These are phyloP conservation scores for Auricularia auricula-judae DNA, from an alignment of 768 basidiomycete species.

Conservation along the genomic window DNA sequence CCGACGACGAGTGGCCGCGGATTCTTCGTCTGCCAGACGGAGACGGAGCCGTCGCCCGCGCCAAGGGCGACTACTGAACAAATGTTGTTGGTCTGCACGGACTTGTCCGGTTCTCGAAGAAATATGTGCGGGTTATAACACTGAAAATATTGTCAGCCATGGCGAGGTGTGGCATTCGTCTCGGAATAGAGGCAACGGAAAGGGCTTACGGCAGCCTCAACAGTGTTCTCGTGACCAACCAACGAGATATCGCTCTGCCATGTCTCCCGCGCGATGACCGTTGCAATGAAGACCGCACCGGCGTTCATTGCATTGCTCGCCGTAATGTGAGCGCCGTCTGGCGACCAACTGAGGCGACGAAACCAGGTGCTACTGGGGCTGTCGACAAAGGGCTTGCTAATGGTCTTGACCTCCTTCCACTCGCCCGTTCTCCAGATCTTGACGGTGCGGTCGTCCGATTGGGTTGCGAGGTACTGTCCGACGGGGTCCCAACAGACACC, in stretches of 20 bases:
- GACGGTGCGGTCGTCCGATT: conserved; percentile 92
- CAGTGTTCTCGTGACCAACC: conserved; percentile 94
- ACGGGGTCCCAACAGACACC: conserved; percentile 99
- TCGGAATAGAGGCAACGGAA: too few species aligned
- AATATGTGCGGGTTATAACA: conserved; percentile 94
- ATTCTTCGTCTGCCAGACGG: conserved; percentile 92
- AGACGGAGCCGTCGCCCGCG: conserved; percentile 86
- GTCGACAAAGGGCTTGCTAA: conserved; percentile 84
- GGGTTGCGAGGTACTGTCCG: conserved; percentile 92
- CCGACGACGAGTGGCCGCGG: conserved; percentile 87
- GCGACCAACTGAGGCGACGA: conserved; percentile 91
- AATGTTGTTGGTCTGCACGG: conserved; percentile 70
- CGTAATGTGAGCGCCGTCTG: conserved; percentile 96
- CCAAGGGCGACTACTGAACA: conserved; percentile 90
- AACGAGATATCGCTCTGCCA: conserved; percentile 91
- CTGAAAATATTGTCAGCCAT: conserved; percentile 24
- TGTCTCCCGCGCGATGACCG: conserved; percentile 79
- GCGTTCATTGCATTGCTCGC: conserved; percentile 95
- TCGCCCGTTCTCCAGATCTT: conserved; percentile 95
- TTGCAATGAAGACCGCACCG: conserved; percentile 95
- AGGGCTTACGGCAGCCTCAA: conserved; percentile 59
- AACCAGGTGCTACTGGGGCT: conserved; percentile 95
- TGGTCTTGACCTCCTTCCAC: conserved; percentile 77
- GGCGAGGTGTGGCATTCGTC: conserved; percentile 23
- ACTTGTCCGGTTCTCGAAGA: conserved; percentile 55